phyloP scores from a whole-genome alignment of 768 basidiomycete species.

The Russula foetens region DNA sequence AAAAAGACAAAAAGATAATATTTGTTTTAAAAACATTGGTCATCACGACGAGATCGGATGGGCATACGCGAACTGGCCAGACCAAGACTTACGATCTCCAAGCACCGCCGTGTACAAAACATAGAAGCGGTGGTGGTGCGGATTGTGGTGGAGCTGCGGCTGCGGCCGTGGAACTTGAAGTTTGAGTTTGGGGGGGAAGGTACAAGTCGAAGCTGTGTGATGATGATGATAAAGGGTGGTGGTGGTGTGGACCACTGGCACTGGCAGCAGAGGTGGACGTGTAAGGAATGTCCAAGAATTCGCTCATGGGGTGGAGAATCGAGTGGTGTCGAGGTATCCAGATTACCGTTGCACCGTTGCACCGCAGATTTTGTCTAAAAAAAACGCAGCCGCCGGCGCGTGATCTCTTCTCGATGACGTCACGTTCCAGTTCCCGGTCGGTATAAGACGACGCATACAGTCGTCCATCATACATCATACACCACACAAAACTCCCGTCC shows the following conservation, averaged over 20 bases:
- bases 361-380: no score
- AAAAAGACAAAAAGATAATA: no score
- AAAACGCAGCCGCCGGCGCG: no score
- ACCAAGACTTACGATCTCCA: constrained; percentile 58
- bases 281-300: constrained; percentile 31
- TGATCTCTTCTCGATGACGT: no score
- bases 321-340: no score
- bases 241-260: constrained; percentile 20
- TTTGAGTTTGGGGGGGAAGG: constrained; percentile 22
- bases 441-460: no score
- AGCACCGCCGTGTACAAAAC: constrained; percentile 79
- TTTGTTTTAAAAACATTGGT: no score
- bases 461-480: no score
- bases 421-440: no score
- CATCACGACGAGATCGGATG: neutral
- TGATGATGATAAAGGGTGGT: no score
- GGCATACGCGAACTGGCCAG: neutral
- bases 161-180: neutral
- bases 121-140: constrained; percentile 37
- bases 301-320: neutral
- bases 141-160: neutral
- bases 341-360: no score
- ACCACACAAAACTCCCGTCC: no score
- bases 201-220: constrained; percentile 51
- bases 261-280: constrained; percentile 3